phyloP scores from a whole-genome alignment of 805 yeast genomes.

The Ogataea zsoltii region DNA sequence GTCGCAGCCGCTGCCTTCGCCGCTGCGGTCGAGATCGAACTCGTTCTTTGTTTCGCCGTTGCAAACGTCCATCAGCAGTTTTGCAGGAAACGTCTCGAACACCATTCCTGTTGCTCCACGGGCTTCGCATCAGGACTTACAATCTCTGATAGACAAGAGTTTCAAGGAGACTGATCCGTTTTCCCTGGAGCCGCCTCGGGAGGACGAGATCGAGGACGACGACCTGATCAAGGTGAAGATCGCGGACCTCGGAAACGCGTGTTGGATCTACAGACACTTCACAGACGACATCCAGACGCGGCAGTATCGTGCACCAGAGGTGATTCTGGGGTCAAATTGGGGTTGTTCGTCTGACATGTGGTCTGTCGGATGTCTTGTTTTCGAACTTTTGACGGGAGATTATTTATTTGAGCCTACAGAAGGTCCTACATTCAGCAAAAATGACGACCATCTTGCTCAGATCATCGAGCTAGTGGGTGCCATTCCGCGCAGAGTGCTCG shows the following conservation, averaged over 20 bases:
- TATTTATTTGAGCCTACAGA: slow-evolving; percentile 88
- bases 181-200: slow-evolving; percentile 36
- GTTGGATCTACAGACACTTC: slow-evolving; percentile 77
- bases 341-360: slow-evolving; percentile 94
- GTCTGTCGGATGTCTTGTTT: slow-evolving; percentile 91
- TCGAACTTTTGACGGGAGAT: slow-evolving; percentile 93
- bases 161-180: slow-evolving; percentile 33
- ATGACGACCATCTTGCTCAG: slow-evolving; percentile 96
- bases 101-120: slow-evolving; percentile 9
- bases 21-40: slow-evolving; percentile 56
- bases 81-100: slow-evolving; percentile 13
- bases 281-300: slow-evolving; percentile 90
- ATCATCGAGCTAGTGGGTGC: slow-evolving; percentile 63
- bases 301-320: slow-evolving; percentile 92
- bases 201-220: slow-evolving; percentile 38
- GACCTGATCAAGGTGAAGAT: slow-evolving; percentile 77
- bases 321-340: slow-evolving; percentile 79
- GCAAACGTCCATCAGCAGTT: slow-evolving; percentile 16
- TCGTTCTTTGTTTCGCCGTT: slow-evolving; percentile 32
- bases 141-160: slow-evolving; percentile 44
- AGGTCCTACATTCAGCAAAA: slow-evolving; percentile 76
- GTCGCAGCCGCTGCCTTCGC: slow-evolving; percentile 91
- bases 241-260: slow-evolving; percentile 93
- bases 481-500: slow-evolving; percentile 58
- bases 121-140: slow-evolving; percentile 27